These are phyloP conservation scores for Casuarina equisetifolia DNA, from an alignment of 306 rosid genomes.

Conservation along the genomic window DNA sequence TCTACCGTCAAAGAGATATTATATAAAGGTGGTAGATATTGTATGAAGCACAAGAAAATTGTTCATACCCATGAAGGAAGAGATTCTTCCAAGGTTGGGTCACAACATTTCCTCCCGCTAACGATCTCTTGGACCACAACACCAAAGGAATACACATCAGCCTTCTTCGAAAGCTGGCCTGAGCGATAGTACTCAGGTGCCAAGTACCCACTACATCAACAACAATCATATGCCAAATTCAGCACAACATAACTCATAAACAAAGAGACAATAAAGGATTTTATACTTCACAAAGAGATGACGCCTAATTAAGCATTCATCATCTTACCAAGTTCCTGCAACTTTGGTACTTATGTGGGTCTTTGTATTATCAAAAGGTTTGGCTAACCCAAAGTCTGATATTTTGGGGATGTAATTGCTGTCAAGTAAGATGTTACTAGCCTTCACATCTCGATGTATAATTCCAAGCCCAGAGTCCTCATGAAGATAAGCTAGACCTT, in stretches of 20 bases:
- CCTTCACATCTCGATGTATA: constrained; percentile 83
- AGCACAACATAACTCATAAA: constrained; percentile 10
- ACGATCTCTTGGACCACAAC: constrained; percentile 77
- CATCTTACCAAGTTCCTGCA: constrained; percentile 75
- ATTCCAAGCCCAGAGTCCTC: constrained; percentile 71
- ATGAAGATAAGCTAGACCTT: constrained; percentile 74
- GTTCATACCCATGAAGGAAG: constrained; percentile 62
- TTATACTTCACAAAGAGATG: constrained; percentile 3
- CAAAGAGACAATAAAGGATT: neutral
- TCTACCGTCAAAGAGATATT: too few species aligned
- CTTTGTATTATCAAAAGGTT: constrained; percentile 50
- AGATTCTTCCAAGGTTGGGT: too few species aligned
- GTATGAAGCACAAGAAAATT: constrained; percentile 1
- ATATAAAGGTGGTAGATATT: too few species aligned
- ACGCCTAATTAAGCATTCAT: neutral
- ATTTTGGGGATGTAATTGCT: constrained; percentile 61
- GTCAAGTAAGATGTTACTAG: constrained; percentile 78
- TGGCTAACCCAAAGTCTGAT: constrained; percentile 63
- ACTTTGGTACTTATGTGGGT: constrained; percentile 78
- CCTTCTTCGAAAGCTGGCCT: constrained; percentile 83
- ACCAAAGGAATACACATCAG: constrained; percentile 80
- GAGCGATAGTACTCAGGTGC: neutral
- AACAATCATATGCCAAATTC: neutral
- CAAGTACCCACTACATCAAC: too few species aligned
- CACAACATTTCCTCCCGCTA: constrained; percentile 67